Base-by-base conservation (phyloP, 2,329 filamentous ascomycete species). In the Pseudonectria buxi region DNA sequence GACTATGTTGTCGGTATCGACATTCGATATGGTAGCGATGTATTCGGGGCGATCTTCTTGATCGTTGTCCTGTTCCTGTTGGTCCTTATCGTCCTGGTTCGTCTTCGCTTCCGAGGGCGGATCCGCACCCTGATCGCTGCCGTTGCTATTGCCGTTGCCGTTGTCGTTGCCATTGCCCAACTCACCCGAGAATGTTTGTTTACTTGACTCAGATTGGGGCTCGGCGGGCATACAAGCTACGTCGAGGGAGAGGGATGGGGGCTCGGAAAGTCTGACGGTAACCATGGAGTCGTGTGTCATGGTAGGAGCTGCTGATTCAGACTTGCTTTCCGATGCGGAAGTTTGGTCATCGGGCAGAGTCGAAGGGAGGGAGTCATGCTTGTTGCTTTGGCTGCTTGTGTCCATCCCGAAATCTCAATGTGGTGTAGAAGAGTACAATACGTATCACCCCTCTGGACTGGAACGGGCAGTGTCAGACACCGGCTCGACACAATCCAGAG, bases 261-360 rank as follows among this genome's bases (percentile, higher is more conserved):
- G 66, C 55, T 86, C 82, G 14, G 83, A 86, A 32, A 87, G 68
- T 36, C 81, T 74, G 29, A 87, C 83, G 7, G 83, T 87, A 30
- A 87, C 81, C 80, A 87, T 81, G 14, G 83, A 87, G 60, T 86
- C 82, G 56, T 74, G 72, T 14, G 57, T 46, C 56, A 62, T 62
- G 40, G 56, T 64, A n/a, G 59, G 57, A 29, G 58, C 60, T 47
- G 55, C 56, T 27, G 47, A 45, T 32, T 24, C 45, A 39, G 41
- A 35, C 38, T 58, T 50, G 41, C 47, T 47, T 31, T 39, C 41
- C 39, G 40, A 52, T 45, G 40, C 46, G 41, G 49, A 45, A 39
- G 27, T 34, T 46, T 35, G 41, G 40, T 41, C 44, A 32, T 43
- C 29, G 34, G 47, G 35, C 35, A 40, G 35, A 31, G 48, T 31